phyloP scores from a whole-genome alignment of 805 yeast genomes.

The Yarrowia osloensis region DNA sequence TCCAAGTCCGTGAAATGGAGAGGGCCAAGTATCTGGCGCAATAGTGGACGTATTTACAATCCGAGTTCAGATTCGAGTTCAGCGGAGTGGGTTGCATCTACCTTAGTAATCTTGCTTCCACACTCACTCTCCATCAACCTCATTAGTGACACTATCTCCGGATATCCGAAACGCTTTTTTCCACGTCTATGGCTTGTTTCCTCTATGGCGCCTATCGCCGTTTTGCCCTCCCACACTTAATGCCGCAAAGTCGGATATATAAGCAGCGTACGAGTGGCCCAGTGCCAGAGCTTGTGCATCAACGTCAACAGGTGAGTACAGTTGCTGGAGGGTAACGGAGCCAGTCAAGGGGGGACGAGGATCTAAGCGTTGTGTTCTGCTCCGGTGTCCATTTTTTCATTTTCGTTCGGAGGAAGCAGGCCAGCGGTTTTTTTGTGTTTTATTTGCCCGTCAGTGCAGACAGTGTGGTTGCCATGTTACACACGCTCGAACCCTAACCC shows the following conservation, averaged over 20 bases:
- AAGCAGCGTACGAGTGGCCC: neutral
- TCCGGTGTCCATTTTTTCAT: neutral
- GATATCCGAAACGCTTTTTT: neutral
- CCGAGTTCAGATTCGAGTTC: neutral
- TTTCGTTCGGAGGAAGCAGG: neutral
- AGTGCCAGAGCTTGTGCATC: neutral
- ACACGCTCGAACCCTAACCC: neutral
- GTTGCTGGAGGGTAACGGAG: neutral
- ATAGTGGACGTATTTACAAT: neutral
- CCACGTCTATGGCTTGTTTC: neutral
- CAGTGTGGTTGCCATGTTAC: conserved; percentile 12
- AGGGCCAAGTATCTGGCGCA: no score
- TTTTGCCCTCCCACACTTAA: neutral
- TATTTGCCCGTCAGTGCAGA: neutral
- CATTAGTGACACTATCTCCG: neutral
- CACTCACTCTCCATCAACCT: no score
- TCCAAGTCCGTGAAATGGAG: conserved; percentile 5
- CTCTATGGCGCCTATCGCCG: neutral
- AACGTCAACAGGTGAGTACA: conserved; percentile 22
- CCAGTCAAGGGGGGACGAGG: neutral
- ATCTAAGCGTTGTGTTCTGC: neutral
- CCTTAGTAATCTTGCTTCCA: neutral
- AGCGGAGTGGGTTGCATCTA: neutral
- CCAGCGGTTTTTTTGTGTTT: neutral
- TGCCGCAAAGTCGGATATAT: conserved; percentile 25